Evolutionary conservation across 2,329 filamentous ascomycete species (phyloP).

Genomic region (Fusarium brachygibbosum): DNA sequence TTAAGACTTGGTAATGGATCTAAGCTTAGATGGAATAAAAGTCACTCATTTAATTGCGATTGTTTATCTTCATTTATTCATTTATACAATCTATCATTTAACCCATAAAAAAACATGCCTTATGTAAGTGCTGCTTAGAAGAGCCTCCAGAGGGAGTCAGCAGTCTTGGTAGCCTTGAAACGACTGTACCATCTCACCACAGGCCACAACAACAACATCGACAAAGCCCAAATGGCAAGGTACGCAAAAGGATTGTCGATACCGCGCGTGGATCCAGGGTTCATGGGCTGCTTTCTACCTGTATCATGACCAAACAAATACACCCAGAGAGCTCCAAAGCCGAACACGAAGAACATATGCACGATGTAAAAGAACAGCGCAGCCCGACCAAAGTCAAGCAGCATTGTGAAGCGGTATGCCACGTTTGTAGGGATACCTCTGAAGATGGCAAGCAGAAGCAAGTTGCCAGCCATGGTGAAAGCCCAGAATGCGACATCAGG

Average conservation of each 20-base stretch:
- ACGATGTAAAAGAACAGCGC: slow-evolving; percentile 62
- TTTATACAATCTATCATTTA: slow-evolving; percentile 2
- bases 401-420: slow-evolving; percentile 51
- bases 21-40: not conserved
- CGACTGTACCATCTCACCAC: slow-evolving; percentile 58
- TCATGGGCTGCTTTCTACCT: slow-evolving; percentile 45
- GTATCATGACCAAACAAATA: slow-evolving; percentile 54
- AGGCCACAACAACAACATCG: slow-evolving; percentile 58
- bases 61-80: not conserved
- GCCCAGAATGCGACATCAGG: slow-evolving; percentile 62
- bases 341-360: slow-evolving; percentile 55
- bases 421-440: slow-evolving; percentile 51
- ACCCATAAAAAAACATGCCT: not conserved
- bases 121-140: slow-evolving; percentile 50
- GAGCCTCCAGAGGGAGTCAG: slow-evolving; percentile 62
- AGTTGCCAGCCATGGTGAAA: slow-evolving; percentile 56
- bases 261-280: slow-evolving; percentile 47
- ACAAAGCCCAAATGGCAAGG: slow-evolving; percentile 54
- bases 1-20: too few relatives aligned
- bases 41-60: not conserved
- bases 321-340: slow-evolving; percentile 45
- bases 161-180: slow-evolving; percentile 58
- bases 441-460: slow-evolving; percentile 57
- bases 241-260: slow-evolving; percentile 57
- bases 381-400: slow-evolving; percentile 61